Evolutionary conservation across 2,329 filamentous ascomycete species (phyloP), one percentile per base, ranked within the genome.

Genomic region (Alternaria triticina): DNA sequence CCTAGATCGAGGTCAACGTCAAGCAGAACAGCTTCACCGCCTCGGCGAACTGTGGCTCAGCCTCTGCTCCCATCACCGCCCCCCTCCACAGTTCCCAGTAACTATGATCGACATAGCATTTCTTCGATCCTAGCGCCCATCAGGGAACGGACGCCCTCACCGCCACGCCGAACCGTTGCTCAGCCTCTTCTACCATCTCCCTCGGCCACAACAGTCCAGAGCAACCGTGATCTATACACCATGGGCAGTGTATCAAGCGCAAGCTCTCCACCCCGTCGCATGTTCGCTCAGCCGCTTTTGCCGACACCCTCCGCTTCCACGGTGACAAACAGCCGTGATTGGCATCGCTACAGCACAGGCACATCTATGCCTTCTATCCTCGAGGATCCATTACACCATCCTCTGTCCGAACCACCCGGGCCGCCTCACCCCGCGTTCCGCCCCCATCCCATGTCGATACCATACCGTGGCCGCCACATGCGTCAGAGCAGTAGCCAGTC

Each of bases 341-440:
- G 62, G 59, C 28, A 58, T 33, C 36, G 69, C 51, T 70, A 61
- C 62, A 76, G 72, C 56, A 70, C 69, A 17, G 67, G 69, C 17
- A 70, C 69, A 47, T 77, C 69, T 57, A 75, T 77, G 74, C 72
- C 75, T 5, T 69, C 80, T 1, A 81, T 77, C 15, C 68, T 70
- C 23, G 72, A 75, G 51, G 66, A 75, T 52, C 73, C 75, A 8
- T 66, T 63, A 20, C 65, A 71, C 61, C 63, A 62, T 17, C 61
- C 57, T 20, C 57, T 64, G 4, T 54, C 62, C 36, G 59, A 11
- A 54, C n/a, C 17, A 17, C 50, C 55, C 15, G 54, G 51, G 13
- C 57, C 65, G n/a, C 40, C 64, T 6, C 74, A 74, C 49, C 73
- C 73, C 3, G 65, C 68, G 5, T 72, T 74, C 61, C 40, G 57